Base-by-base conservation (phyloP, 371 early-diverging fungal genomes). In the Lichtheimia corymbifera region DNA sequence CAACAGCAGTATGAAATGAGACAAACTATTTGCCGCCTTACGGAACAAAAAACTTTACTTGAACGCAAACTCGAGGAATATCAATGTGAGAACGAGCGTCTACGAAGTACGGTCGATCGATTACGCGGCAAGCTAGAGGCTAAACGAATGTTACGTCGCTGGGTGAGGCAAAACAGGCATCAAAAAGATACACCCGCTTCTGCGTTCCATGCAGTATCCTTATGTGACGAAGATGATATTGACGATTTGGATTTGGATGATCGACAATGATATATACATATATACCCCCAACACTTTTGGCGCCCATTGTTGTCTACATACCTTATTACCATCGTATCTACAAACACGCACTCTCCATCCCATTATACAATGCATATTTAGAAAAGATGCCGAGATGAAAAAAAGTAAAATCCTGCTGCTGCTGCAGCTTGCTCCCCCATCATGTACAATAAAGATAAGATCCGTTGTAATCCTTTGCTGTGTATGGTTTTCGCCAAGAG, bases 1-100 rank as follows among this genome's bases (percentile, higher is more conserved):
- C 73, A 76, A 50, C 84, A 84, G 45, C 83, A 84, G 27, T 71
- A 76, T 20, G 87, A 87, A 58, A 87, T 87, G 87, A 61, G 76
- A 20, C 51, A 69, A 4, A 79, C 74, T 70, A 85, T 87, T 51
- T 58, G 67, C 4, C 55, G 53, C 5, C 59, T 86, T 12, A 73
- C 80, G 11, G 80, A 84, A 43, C 78, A 85, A 55, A 83, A 84
- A 63, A 77, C 76, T 28, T 67, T 84, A 0, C 53, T 87, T 4
- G 66, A 72, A 22, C 67, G 83, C 9, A 85, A 85, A 54, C 51
- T 87, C 27, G 72, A 82, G 35, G 83, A 85, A 52, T 45, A 76
- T 6, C 70, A 78, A 12, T 50, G 71, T 5, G 87, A 87, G 63
- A 87, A 87, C 42, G 66, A 77, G 0, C 62, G 70, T 27, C 65